Evolutionary conservation across 2,329 filamentous ascomycete species (phyloP), one percentile per base, ranked within the genome.

Genomic region (Nigrospora osmanthi): DNA sequence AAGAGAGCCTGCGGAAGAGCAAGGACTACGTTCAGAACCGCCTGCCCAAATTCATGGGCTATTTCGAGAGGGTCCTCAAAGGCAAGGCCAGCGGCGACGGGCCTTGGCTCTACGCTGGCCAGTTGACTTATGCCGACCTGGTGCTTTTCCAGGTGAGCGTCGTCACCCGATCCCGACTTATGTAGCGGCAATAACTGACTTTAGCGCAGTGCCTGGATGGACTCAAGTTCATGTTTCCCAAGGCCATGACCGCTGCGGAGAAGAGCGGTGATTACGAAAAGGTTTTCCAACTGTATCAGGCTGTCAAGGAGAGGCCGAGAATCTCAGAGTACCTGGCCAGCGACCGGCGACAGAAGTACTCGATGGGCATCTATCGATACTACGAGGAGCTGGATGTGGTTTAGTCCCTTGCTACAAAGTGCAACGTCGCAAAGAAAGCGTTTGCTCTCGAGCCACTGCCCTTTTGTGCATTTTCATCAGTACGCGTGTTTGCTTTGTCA

Each of bases 311-410:
- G 45, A 67, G 80, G 33, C 78, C 78, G 15, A 80, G 73, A 35
- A 73, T 91, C 54, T 83, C 81, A 64, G 75, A 69, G 37, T 91
- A 91, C 58, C 62, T 91, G 42, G 72, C 63, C 16, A 89, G 85
- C 60, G 71, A 79, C 3, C 73, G 81, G 50, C 71, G 85, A 35
- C 58, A 75, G 56, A 62, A 71, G 42, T 91, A 87, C 58, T 67
- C 69, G 0, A 63, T 73, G 49, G 85, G 86, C 1, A 75, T 91
- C 37, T 91, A 80, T 59, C 72, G 87, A 33, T 69, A 86, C 55
- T 90, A 91, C 56, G 73, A 80, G 3, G 86, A 90, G 67, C 62
- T 91, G 42, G 86, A 90, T 52, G 49, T 65, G 36, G 7, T 28
- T 28, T 28, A 28, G 63, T 35, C 11, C 34, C 34, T 28, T 10